Conservation (phyloP, 257 asterid species). For the Verbena officinalis region DNA sequence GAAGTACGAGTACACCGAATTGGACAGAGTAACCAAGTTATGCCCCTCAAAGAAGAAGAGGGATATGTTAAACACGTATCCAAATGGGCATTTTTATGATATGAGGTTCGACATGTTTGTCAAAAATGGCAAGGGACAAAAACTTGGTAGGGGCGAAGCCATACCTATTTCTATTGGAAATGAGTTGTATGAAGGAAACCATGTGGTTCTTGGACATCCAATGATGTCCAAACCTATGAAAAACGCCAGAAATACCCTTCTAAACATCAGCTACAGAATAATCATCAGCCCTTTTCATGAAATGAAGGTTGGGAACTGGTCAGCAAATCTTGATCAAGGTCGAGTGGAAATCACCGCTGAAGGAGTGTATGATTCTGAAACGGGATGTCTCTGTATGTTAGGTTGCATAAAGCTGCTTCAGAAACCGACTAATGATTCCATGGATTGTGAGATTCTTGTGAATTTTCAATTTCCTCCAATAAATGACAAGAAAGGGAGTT, state of each 20-base stretch:
- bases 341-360: conserved; percentile 50
- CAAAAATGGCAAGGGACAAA: conserved; percentile 24
- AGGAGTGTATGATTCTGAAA: conserved; percentile 54
- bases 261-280: conserved; percentile 57
- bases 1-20: conserved; percentile 57
- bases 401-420: conserved; percentile 55
- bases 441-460: conserved; percentile 61
- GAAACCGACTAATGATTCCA: conserved; percentile 2
- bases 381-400: conserved; percentile 67
- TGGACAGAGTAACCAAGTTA: conserved; percentile 31
- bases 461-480: conserved; percentile 42
- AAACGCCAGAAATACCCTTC: not conserved
- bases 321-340: conserved; percentile 6
- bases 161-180: conserved; percentile 49
- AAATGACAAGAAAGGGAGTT: conserved; percentile 19
- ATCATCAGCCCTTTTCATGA: conserved; percentile 15
- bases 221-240: conserved; percentile 18
- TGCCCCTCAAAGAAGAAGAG: conserved; percentile 38
- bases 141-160: conserved; percentile 49
- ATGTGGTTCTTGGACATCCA: not conserved
- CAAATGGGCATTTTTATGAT: conserved; percentile 47
- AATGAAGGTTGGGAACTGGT: not conserved
- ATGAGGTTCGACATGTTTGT: conserved; percentile 56
- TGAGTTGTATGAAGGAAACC: conserved; percentile 18
- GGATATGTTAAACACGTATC: conserved; percentile 32